These are phyloP conservation scores for Scalesia atractyloides DNA, from an alignment of 129 eudicot genomes.

Conservation along the genomic window DNA sequence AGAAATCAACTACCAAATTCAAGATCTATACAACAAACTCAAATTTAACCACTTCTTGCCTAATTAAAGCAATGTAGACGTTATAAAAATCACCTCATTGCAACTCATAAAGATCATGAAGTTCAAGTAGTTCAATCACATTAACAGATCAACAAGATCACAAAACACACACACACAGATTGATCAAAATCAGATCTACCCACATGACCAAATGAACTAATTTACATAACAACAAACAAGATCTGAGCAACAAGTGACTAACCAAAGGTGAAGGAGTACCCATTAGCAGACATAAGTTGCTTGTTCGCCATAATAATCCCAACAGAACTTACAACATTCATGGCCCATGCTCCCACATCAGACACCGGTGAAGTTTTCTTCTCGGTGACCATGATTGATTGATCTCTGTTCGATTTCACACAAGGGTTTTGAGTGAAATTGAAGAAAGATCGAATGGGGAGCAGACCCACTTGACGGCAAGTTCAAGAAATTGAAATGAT, in stretches of 20 bases:
- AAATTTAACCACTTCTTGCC: conserved; percentile 8
- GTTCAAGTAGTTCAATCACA: not conserved
- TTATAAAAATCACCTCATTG: conserved; percentile 1
- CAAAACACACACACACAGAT: not conserved
- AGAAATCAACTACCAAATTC: not conserved
- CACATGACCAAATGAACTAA: conserved; percentile 1
- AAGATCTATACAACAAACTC: conserved; percentile 13
- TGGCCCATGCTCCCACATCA: conserved; percentile 92
- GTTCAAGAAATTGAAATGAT: conserved; percentile 27
- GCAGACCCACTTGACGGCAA: conserved; percentile 27
- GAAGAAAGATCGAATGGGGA: conserved; percentile 1
- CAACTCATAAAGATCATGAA: not conserved
- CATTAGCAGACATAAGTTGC: conserved; percentile 79
- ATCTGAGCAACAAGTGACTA: conserved; percentile 28
- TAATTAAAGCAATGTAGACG: conserved; percentile 9
- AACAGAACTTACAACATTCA: conserved; percentile 86
- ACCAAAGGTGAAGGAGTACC: conserved; percentile 76
- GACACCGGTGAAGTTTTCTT: conserved; percentile 69
- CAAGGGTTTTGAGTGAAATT: conserved; percentile 13
- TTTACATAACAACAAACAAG: conserved; percentile 1
- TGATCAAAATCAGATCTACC: conserved; percentile 9
- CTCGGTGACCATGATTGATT: conserved; percentile 54
- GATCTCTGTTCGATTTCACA: conserved; percentile 1
- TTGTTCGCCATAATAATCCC: conserved; percentile 96
- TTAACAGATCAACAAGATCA: not conserved